Base-by-base conservation (phyloP, 805 yeast species). In the Yarrowia sp. region DNA sequence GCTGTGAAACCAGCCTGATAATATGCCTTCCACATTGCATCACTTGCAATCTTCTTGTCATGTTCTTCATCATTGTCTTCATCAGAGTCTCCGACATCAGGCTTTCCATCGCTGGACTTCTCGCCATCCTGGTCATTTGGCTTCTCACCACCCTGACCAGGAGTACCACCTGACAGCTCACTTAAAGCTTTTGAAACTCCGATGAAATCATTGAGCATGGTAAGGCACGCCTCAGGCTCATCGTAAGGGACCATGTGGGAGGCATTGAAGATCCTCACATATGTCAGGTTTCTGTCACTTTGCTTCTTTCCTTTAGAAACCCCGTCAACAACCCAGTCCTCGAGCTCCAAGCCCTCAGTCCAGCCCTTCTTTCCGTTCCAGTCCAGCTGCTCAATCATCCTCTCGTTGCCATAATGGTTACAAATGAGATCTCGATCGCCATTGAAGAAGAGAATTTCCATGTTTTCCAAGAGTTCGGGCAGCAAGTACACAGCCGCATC, bases 241-340 rank as follows among this genome's bases (percentile, higher is more conserved):
- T 93, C 98, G 72, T 85, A 88, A 0, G 98, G 97, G 35, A 92
- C 95, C 98, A 95, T 94, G 76, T 95, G 98, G 3, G 97, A 89
- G 0, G 97, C 86, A 73, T 91, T 86, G 76, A 79, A 85, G 1
- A 94, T 86, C 69, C 86, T 86, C 41, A 90, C 86, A 76, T 89
- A 89, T 0, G 97, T 89, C 74, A 94, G 80, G 74, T 91, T 91
- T 71, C 91, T 82, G 59, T 87, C 93, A 73, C 70, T 86, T 84
- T 76, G 78, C 53, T 83, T 77, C 22, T 73, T 70, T 5, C 89
- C 89, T 1, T 82, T 82, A 0, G 72, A 56, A n/a, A 72, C 73
- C 70, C 74, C 83, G 5, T 80, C 80, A n/a, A 82, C 77, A 46
- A 79, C 80, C 77, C 96, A 92, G 0, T 76, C 74, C 19, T 76